Conservation (phyloP, 805 yeast species). For the Allodekkera sacchari region DNA sequence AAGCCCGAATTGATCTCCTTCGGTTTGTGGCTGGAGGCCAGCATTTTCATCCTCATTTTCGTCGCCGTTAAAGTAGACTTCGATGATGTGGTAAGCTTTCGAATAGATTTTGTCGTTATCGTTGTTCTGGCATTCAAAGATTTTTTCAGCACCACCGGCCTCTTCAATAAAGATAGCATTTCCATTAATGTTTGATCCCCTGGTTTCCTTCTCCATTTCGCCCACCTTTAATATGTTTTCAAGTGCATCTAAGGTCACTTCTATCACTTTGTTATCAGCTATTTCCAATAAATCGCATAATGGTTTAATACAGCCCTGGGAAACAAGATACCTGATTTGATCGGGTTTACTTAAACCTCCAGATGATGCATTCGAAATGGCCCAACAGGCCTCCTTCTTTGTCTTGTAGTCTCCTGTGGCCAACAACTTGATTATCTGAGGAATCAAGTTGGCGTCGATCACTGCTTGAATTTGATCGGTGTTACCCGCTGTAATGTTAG, state of each 20-base stretch:
- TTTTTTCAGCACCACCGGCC: slow-evolving; percentile 97
- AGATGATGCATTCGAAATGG: slow-evolving; percentile 93
- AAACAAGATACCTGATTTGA: slow-evolving; percentile 85
- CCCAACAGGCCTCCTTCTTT: slow-evolving; percentile 99
- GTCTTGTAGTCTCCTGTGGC: slow-evolving; percentile 88
- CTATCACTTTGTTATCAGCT: slow-evolving; percentile 87
- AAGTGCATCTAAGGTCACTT: slow-evolving; percentile 90
- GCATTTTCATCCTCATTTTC: slow-evolving; percentile 59
- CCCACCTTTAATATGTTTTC: slow-evolving; percentile 93
- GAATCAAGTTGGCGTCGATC: slow-evolving; percentile 87
- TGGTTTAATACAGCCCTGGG: slow-evolving; percentile 96
- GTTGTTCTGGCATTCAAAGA: slow-evolving; percentile 85
- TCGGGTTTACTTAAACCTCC: slow-evolving; percentile 91
- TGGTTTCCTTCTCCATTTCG: slow-evolving; percentile 78
- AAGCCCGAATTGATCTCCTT: slow-evolving; percentile 83
- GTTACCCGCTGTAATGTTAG: slow-evolving; percentile 97
- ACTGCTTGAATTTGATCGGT: slow-evolving; percentile 94
- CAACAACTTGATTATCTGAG: slow-evolving; percentile 75
- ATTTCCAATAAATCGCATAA: slow-evolving; percentile 84
- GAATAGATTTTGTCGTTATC: slow-evolving; percentile 87
- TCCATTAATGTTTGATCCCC: slow-evolving; percentile 64
- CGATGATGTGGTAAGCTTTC: slow-evolving; percentile 85
- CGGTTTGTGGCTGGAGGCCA: slow-evolving; percentile 61
- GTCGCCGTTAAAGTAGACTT: slow-evolving; percentile 83
- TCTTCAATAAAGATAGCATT: slow-evolving; percentile 91